These are phyloP conservation scores for Saccharomycopsis hybrid DNA, from an alignment of 1,139 yeast genomes.

Conservation along the genomic window DNA sequence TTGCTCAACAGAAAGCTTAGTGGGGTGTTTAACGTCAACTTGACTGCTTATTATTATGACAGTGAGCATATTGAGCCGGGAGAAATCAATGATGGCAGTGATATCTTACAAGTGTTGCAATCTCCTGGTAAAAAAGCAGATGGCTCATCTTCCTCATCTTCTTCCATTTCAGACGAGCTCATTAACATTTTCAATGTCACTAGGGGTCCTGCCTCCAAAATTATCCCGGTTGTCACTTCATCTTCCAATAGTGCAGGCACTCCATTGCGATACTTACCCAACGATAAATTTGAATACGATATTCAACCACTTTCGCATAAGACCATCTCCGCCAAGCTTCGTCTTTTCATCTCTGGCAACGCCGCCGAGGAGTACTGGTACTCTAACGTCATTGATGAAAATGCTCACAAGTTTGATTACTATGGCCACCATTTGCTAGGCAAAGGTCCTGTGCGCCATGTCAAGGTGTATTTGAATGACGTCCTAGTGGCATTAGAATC, in stretches of 20 bases:
- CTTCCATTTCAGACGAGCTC: not conserved
- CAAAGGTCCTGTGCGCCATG: slow-evolving; percentile 58
- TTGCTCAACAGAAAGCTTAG: slow-evolving; percentile 47
- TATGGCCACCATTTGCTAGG: slow-evolving; percentile 41
- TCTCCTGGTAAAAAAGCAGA: not conserved
- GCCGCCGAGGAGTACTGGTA: slow-evolving; percentile 85
- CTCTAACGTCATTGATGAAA: slow-evolving; percentile 50
- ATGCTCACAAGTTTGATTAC: slow-evolving; percentile 33
- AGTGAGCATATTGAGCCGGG: not conserved
- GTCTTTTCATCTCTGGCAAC: slow-evolving; percentile 68
- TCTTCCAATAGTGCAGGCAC: slow-evolving; percentile 24
- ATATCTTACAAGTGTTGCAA: not conserved
- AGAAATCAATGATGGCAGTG: not conserved
- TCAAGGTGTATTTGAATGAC: slow-evolving; percentile 46
- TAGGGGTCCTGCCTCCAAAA: not conserved
- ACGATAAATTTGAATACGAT: slow-evolving; percentile 31
- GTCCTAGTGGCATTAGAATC: slow-evolving; percentile 42
- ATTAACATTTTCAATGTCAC: slow-evolving; percentile 6
- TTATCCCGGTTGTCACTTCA: not conserved
- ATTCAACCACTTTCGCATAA: slow-evolving; percentile 33
- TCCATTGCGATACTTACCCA: slow-evolving; percentile 41
- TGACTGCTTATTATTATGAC: slow-evolving; percentile 48
- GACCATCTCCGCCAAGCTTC: slow-evolving; percentile 30
- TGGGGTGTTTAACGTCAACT: slow-evolving; percentile 53
- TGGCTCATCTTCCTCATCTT: not conserved